phyloP scores from a whole-genome alignment of 2,329 filamentous ascomycete species.

The Fusarium agapanthi region DNA sequence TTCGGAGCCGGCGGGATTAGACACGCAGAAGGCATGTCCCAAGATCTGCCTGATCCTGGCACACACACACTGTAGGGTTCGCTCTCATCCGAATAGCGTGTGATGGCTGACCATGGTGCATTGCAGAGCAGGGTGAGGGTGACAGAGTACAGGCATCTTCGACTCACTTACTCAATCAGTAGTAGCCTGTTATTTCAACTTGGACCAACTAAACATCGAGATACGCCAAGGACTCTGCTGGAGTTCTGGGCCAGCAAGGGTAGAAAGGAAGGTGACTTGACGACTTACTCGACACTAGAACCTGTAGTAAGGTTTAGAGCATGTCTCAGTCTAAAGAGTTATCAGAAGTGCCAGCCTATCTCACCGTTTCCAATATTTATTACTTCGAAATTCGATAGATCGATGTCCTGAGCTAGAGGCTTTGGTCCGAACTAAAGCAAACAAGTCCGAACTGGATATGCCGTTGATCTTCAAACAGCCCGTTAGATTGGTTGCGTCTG shows the following conservation, averaged over 20 bases:
- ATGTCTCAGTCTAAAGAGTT: neutral
- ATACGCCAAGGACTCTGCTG: neutral
- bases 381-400: neutral
- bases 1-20: conserved; percentile 11
- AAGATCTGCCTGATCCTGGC: neutral
- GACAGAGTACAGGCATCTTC: neutral
- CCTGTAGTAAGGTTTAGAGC: neutral
- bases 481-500: neutral
- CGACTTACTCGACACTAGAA: neutral
- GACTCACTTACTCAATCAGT: conserved; percentile 8
- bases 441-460: neutral
- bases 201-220: neutral
- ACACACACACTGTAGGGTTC: neutral
- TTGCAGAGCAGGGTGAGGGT: conserved; percentile 15
- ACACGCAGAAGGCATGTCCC: conserved; percentile 19
- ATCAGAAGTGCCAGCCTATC: neutral
- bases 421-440: neutral
- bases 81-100: conserved; percentile 10
- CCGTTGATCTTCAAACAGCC: neutral
- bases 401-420: neutral
- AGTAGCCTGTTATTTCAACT: neutral
- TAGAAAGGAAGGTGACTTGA: conserved; percentile 2
- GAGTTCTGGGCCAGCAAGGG: neutral
- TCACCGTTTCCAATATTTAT: neutral
- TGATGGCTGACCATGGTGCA: conserved; percentile 23